Conservation (phyloP, 331 rosid genomes). For the Ulmus americana region DNA sequence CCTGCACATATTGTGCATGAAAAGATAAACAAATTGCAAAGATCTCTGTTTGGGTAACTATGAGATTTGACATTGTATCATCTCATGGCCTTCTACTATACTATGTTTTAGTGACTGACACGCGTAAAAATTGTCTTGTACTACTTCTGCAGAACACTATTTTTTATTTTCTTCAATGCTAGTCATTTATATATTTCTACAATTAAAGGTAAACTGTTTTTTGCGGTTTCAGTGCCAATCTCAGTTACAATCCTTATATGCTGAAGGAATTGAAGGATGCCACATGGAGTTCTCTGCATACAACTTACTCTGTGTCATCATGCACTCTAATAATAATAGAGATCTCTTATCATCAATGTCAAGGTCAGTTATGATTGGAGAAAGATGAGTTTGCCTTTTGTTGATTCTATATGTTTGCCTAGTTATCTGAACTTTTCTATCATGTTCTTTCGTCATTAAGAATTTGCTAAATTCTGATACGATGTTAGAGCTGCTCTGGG, state of each 20-base stretch:
- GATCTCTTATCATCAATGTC: conserved; percentile 81
- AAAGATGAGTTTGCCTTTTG: not conserved
- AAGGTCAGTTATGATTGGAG: conserved; percentile 43
- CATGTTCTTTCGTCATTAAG: not conserved
- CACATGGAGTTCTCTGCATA: conserved; percentile 94
- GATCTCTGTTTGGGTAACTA: not conserved
- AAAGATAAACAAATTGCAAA: not conserved
- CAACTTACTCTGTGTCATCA: conserved; percentile 82
- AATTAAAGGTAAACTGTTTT: conserved; percentile 18
- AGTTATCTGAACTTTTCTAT: not conserved
- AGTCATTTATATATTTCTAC: not conserved
- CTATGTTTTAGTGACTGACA: not conserved
- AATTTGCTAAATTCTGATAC: no score
- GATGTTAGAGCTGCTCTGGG: no score
- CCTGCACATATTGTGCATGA: not conserved
- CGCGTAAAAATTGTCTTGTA: not conserved
- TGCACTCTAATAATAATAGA: conserved; percentile 85
- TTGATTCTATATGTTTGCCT: not conserved
- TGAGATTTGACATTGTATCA: not conserved
- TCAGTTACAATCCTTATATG: conserved; percentile 72
- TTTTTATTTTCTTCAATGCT: not conserved
- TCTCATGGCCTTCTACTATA: not conserved
- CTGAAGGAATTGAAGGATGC: conserved; percentile 85
- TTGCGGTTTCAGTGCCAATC: conserved; percentile 79
- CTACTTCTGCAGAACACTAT: not conserved